Evolutionary conservation across 2,329 filamentous ascomycete species (phyloP).

Genomic region (Lizonia empirigonia): DNA sequence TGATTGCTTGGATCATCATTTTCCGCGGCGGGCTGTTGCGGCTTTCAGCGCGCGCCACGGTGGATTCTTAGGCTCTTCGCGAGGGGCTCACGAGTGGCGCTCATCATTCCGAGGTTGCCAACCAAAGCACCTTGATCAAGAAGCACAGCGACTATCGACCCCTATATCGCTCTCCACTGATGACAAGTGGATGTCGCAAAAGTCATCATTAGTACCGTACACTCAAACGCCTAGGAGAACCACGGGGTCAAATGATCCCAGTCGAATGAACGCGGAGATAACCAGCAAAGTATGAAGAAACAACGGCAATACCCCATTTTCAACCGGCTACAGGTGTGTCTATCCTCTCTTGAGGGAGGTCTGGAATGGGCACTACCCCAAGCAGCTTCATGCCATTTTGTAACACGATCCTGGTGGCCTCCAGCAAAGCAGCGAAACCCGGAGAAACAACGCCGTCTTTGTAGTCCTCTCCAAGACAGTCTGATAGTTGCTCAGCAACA

Average conservation of each 20-base stretch:
- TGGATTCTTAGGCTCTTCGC: neutral
- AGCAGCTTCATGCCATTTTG: constrained; percentile 41
- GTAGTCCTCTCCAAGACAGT: constrained; percentile 29
- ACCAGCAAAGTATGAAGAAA: neutral
- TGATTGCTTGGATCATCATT: neutral
- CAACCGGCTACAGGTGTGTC: constrained; percentile 32
- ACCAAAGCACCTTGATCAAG: too few relatives aligned
- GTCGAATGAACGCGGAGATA: too few relatives aligned
- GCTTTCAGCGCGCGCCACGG: neutral
- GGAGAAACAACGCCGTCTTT: constrained; percentile 21
- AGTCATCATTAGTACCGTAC: neutral
- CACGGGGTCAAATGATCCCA: too few relatives aligned
- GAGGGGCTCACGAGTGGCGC: neutral
- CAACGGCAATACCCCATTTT: neutral
- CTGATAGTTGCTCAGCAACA: constrained; percentile 33
- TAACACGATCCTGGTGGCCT: constrained; percentile 36
- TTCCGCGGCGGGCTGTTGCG: neutral
- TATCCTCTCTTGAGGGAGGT: constrained; percentile 23
- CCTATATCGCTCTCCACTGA: too few relatives aligned
- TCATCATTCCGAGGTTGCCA: neutral
- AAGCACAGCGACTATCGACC: too few relatives aligned
- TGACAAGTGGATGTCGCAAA: too few relatives aligned
- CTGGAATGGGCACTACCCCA: constrained; percentile 27
- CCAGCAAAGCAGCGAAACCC: constrained; percentile 32
- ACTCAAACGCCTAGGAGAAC: too few relatives aligned